Conservation (phyloP, 352 stramenopile species). For the Thraustotheca clavata region DNA sequence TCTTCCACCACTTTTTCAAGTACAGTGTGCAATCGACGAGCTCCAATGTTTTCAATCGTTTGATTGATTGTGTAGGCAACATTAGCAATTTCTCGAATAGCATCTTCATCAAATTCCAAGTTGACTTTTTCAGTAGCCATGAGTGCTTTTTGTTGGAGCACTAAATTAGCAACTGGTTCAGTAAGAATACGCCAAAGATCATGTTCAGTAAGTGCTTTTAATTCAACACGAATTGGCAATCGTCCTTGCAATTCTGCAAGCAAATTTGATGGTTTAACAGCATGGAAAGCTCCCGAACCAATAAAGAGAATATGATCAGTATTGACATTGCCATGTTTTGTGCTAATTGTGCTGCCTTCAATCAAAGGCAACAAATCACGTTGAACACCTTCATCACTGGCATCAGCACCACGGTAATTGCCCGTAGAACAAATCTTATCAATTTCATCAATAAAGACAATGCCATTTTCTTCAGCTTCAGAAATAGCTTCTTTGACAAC, state of each 20-base stretch:
- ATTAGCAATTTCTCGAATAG: slow-evolving; percentile 95
- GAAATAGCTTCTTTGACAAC: slow-evolving; percentile 76
- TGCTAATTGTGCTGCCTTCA: slow-evolving; percentile 96
- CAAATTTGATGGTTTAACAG: slow-evolving; percentile 96
- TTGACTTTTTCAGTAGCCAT: slow-evolving; percentile 95
- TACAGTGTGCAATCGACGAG: slow-evolving; percentile 94
- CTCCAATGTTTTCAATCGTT: slow-evolving; percentile 98
- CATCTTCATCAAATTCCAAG: slow-evolving; percentile 95
- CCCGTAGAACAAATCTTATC: slow-evolving; percentile 98
- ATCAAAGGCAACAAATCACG: slow-evolving; percentile 97
- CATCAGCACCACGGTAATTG: slow-evolving; percentile 92
- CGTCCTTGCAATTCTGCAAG: slow-evolving; percentile 97
- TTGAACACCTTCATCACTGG: slow-evolving; percentile 97
- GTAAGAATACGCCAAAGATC: slow-evolving; percentile 99
- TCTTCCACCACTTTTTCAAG: slow-evolving; percentile 99
- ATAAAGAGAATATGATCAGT: slow-evolving; percentile 99
- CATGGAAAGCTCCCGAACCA: slow-evolving; percentile 95
- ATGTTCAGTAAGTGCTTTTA: slow-evolving; percentile 97
- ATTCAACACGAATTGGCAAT: slow-evolving; percentile 97
- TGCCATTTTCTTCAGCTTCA: slow-evolving; percentile 97
- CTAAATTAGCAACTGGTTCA: slow-evolving; percentile 98
- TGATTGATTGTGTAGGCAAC: slow-evolving; percentile 94
- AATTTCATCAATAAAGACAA: slow-evolving; percentile 99
- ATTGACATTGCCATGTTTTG: slow-evolving; percentile 99
- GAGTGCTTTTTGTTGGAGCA: slow-evolving; percentile 96